A percentile compares a stretch with the other conserved stretches of the same genome.
These are phyloP conservation scores for Evansstolkia leycettana DNA, from an alignment of 495 filamentous ascomycete species.

Conservation along the genomic window DNA sequence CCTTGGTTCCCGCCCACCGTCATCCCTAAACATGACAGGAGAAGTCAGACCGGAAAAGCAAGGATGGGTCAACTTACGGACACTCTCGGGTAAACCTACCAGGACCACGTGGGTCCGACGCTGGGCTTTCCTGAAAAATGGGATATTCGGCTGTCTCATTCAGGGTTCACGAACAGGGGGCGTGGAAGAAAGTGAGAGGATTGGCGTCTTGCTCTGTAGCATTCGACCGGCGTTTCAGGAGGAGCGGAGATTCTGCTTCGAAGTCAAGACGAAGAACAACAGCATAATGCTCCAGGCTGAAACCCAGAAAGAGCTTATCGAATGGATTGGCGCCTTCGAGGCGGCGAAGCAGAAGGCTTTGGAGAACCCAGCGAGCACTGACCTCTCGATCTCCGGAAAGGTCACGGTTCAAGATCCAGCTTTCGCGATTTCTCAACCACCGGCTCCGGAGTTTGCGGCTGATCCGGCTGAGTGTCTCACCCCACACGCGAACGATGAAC, in stretches of 20 bases:
- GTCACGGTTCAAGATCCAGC: slow-evolving; percentile 57
- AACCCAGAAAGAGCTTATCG: slow-evolving; percentile 75
- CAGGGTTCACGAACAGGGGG: slow-evolving; percentile 73
- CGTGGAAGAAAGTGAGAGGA: slow-evolving; percentile 90
- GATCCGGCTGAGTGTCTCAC: slow-evolving; percentile 57
- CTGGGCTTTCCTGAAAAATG: slow-evolving; percentile 92
- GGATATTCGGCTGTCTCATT: slow-evolving; percentile 93
- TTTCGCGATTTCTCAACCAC: slow-evolving; percentile 82
- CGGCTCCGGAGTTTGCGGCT: slow-evolving; percentile 78
- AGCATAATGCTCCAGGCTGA: slow-evolving; percentile 86
- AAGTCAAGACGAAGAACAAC: slow-evolving; percentile 95
- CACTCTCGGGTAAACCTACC: slow-evolving; percentile 75
- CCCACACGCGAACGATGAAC: slow-evolving; percentile 44
- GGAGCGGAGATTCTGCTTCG: slow-evolving; percentile 92
- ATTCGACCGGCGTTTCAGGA: slow-evolving; percentile 84
- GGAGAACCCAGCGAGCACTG: slow-evolving; percentile 58
- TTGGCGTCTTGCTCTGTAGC: slow-evolving; percentile 87
- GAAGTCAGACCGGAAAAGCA: slow-evolving; percentile 61
- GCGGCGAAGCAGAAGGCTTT: slow-evolving; percentile 85
- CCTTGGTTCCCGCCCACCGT: slow-evolving; percentile 57
- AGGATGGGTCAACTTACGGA: slow-evolving; percentile 82
- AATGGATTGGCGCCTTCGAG: slow-evolving; percentile 89
- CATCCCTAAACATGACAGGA: slow-evolving; percentile 34
- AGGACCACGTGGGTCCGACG: slow-evolving; percentile 75
- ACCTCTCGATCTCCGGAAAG: slow-evolving; percentile 44